Percentiles rank a stretch among this genome's conserved stretches.
phyloP scores from a whole-genome alignment of 2,329 filamentous ascomycete genomes.

The Cercospora beticola region DNA sequence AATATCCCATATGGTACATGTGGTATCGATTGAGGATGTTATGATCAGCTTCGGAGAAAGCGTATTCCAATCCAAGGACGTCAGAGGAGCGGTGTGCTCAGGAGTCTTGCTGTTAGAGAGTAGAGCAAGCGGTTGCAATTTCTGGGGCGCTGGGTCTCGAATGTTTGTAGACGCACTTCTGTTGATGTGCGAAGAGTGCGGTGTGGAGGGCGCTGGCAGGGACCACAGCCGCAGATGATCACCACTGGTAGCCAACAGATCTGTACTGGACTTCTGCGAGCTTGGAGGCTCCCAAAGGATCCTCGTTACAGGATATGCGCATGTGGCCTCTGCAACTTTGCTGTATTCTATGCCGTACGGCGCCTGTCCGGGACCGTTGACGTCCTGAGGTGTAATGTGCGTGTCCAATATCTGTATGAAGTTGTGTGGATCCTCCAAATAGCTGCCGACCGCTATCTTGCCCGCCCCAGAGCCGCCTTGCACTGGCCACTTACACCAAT shows the following conservation, averaged over 20 bases:
- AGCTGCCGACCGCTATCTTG: constrained; percentile 93
- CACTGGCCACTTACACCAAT: constrained; percentile 98
- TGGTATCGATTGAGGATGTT: constrained; percentile 97
- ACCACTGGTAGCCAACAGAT: constrained; percentile 90
- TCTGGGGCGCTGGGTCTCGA: constrained; percentile 63
- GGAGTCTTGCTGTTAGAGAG: constrained; percentile 98
- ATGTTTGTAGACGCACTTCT: constrained; percentile 62
- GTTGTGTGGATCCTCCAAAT: constrained; percentile 96
- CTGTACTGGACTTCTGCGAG: constrained; percentile 90
- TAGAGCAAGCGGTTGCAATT: constrained; percentile 87
- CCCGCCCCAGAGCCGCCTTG: constrained; percentile 73
- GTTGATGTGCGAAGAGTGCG: constrained; percentile 60
- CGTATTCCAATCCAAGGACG: constrained; percentile 96
- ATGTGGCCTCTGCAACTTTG: constrained; percentile 92
- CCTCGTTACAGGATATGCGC: constrained; percentile 94
- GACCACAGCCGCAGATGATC: constrained; percentile 95
- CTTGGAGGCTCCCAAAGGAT: constrained; percentile 95
- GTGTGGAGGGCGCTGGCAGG: constrained; percentile 56
- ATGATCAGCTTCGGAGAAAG: constrained; percentile 96
- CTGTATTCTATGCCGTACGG: constrained; percentile 83
- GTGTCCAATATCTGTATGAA: constrained; percentile 98
- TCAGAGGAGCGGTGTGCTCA: constrained; percentile 94
- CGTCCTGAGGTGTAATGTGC: constrained; percentile 68
- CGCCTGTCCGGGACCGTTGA: constrained; percentile 67
- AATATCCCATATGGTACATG: constrained; percentile 99